phyloP scores from a whole-genome alignment of 2,329 filamentous ascomycete species.

The Aspergillus uvarum region DNA sequence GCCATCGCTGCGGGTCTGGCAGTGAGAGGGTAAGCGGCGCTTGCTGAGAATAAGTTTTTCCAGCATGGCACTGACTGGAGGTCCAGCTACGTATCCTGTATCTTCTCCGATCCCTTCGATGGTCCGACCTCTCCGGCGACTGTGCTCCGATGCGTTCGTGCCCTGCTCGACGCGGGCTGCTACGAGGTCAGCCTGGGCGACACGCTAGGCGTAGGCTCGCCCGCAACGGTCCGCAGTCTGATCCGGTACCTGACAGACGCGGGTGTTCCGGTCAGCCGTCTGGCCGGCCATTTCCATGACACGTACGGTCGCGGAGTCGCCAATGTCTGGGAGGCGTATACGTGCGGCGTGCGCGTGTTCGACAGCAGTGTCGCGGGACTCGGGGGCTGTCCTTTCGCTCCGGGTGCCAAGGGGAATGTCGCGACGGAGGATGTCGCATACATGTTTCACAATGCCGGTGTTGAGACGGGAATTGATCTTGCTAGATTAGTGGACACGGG shows the following conservation, averaged over 20 bases:
- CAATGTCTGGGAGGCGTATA: slow-evolving; percentile 74
- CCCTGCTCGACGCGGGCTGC: slow-evolving; percentile 78
- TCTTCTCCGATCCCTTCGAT: slow-evolving; percentile 50
- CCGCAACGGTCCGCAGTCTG: slow-evolving; percentile 32
- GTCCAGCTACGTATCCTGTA: slow-evolving; percentile 40
- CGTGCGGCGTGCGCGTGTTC: slow-evolving; percentile 75
- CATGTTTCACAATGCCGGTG: slow-evolving; percentile 60
- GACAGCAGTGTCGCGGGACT: slow-evolving; percentile 78
- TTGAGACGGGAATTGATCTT: slow-evolving; percentile 71
- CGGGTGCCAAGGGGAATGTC: slow-evolving; percentile 82
- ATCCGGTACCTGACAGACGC: slow-evolving; percentile 32
- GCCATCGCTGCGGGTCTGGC: slow-evolving; percentile 29
- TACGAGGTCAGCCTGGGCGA: slow-evolving; percentile 90
- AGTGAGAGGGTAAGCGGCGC: slow-evolving; percentile 35
- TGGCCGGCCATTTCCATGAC: slow-evolving; percentile 86
- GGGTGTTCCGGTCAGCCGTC: slow-evolving; percentile 66
- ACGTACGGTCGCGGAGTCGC: slow-evolving; percentile 85
- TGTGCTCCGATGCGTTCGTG: slow-evolving; percentile 52
- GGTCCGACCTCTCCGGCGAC: slow-evolving; percentile 54
- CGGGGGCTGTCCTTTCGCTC: slow-evolving; percentile 81
- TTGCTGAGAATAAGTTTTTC: not conserved
- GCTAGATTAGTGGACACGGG: slow-evolving; percentile 64
- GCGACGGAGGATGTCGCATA: slow-evolving; percentile 83
- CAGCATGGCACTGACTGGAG: not conserved
- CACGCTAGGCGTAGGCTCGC: slow-evolving; percentile 84